Evolutionary conservation across 495 filamentous ascomycete species (phyloP).

Genomic region (Haplographium delicatum): DNA sequence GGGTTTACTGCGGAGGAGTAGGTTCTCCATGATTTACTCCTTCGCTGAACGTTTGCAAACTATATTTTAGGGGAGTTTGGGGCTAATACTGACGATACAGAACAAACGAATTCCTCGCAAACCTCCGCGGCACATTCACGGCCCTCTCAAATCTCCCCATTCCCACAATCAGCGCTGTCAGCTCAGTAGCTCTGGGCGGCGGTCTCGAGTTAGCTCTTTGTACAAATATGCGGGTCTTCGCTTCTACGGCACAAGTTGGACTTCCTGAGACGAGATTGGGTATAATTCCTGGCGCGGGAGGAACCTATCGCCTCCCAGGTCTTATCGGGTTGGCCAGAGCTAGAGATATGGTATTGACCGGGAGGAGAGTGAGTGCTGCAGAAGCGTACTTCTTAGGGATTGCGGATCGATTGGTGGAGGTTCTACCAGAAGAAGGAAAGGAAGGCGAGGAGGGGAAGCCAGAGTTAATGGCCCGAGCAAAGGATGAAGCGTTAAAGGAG

Average conservation of each 20-base stretch:
- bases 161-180: slow-evolving; percentile 82
- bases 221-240: slow-evolving; percentile 80
- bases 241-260: slow-evolving; percentile 64
- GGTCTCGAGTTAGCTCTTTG: slow-evolving; percentile 86
- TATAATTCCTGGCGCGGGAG: slow-evolving; percentile 92
- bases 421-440: slow-evolving; percentile 48
- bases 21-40: slow-evolving; percentile 7
- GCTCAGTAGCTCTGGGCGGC: slow-evolving; percentile 78
- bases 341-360: slow-evolving; percentile 80
- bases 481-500: slow-evolving; percentile 61
- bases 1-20: slow-evolving; percentile 68
- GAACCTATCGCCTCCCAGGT: slow-evolving; percentile 75
- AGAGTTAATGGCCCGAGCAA: slow-evolving; percentile 38
- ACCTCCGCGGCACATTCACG: slow-evolving; percentile 67
- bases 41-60: background rate
- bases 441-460: slow-evolving; percentile 32
- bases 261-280: slow-evolving; percentile 88
- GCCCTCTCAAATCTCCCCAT: slow-evolving; percentile 66
- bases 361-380: slow-evolving; percentile 65
- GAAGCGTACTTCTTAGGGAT: slow-evolving; percentile 84
- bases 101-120: slow-evolving; percentile 66
- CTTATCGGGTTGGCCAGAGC: slow-evolving; percentile 73
- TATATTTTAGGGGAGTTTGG: background rate
- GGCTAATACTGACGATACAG: slow-evolving; percentile 41
- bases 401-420: slow-evolving; percentile 75